Conservation (phyloP, 257 asterid genomes). For the Nicotiana paniculata region DNA sequence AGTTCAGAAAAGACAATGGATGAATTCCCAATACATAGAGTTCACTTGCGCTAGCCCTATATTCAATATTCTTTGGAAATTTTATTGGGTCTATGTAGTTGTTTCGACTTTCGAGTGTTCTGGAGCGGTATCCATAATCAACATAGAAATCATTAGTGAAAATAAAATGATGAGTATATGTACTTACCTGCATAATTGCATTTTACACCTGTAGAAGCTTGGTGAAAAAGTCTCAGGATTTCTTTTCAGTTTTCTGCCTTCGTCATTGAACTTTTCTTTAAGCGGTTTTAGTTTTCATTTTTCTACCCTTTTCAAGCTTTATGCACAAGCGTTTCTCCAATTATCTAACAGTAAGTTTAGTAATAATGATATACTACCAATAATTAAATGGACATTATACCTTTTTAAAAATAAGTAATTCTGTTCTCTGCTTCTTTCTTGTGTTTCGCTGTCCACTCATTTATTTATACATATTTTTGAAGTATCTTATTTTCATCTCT, state of each 20-base stretch:
- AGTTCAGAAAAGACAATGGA: not conserved
- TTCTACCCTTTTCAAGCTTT: not conserved
- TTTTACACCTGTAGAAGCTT: not conserved
- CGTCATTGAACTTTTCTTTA: not conserved
- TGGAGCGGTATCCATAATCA: not conserved
- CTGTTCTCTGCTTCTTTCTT: not conserved
- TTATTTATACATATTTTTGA: not conserved
- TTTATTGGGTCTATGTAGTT: not conserved
- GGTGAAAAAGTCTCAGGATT: not conserved
- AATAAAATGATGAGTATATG: not conserved
- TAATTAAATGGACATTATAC: too few relatives aligned
- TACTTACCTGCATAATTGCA: not conserved
- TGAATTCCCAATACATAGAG: not conserved
- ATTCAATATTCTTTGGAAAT: not conserved
- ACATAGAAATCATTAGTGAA: not conserved
- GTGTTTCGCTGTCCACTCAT: slow-evolving; percentile 2
- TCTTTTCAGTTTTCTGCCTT: not conserved
- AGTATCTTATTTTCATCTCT: not conserved
- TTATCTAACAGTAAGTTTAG: too few relatives aligned
- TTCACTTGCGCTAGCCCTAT: too few relatives aligned
- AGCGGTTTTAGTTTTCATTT: not conserved
- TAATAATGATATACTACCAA: too few relatives aligned
- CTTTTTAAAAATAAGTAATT: not conserved
- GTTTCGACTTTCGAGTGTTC: not conserved
- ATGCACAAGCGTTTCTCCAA: not conserved